These are phyloP conservation scores for Daldinia childiae DNA, from an alignment of 495 filamentous ascomycete species.

Conservation along the genomic window DNA sequence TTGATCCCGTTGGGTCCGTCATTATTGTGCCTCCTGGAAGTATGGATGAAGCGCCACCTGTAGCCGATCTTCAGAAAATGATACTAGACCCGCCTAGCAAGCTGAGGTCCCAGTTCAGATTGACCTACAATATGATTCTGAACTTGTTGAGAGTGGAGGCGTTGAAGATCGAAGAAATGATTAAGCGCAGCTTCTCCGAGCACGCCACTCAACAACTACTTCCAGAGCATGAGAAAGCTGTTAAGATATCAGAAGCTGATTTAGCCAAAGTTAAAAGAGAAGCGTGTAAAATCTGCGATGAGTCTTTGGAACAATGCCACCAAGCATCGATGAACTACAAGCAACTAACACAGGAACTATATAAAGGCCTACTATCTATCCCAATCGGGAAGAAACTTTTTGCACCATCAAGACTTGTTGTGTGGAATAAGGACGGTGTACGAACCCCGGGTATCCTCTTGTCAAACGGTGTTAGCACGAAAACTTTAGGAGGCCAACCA, in stretches of 20 bases:
- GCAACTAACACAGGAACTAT: slow-evolving; percentile 75
- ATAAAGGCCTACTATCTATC: slow-evolving; percentile 73
- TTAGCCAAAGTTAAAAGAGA: slow-evolving; percentile 89
- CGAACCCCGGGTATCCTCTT: slow-evolving; percentile 82
- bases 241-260: slow-evolving; percentile 92
- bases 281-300: slow-evolving; percentile 81
- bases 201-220: slow-evolving; percentile 97
- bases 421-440: slow-evolving; percentile 74
- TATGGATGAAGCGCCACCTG: slow-evolving; percentile 88
- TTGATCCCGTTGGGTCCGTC: slow-evolving; percentile 91
- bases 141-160: slow-evolving; percentile 96
- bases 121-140: slow-evolving; percentile 99
- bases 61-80: slow-evolving; percentile 82
- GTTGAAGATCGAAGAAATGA: slow-evolving; percentile 99
- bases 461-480: slow-evolving; percentile 70
- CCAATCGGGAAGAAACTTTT: slow-evolving; percentile 86
- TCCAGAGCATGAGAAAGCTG: slow-evolving; percentile 92
- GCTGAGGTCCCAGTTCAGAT: slow-evolving; percentile 91
- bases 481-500: slow-evolving; percentile 65
- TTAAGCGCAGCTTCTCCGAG: slow-evolving; percentile 98
- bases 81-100: slow-evolving; percentile 96
- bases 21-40: slow-evolving; percentile 85
- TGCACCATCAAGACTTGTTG: slow-evolving; percentile 72
- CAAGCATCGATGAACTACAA: slow-evolving; percentile 80
- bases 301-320: slow-evolving; percentile 80